Evolutionary conservation across 2,329 filamentous ascomycete species (phyloP).

Genomic region (Remersonia thermophila): DNA sequence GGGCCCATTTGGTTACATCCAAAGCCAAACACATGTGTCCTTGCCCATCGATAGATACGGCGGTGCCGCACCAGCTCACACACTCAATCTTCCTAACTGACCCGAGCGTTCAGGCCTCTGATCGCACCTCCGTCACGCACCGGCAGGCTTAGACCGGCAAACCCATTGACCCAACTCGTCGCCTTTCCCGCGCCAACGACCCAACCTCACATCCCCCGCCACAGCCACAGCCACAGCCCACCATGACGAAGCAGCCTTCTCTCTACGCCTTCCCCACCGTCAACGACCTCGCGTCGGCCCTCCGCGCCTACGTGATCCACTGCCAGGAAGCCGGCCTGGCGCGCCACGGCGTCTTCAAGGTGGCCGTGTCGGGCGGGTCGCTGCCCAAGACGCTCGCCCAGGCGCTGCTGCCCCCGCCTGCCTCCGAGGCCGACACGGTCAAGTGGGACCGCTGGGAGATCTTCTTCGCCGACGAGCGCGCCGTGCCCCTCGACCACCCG

Average conservation of each 20-base stretch:
- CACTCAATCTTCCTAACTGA: too few relatives aligned
- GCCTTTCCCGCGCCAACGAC: too few relatives aligned
- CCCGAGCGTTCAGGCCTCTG: too few relatives aligned
- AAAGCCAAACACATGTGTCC: too few relatives aligned
- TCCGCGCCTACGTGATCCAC: slow-evolving; percentile 73
- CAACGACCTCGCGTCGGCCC: slow-evolving; percentile 58
- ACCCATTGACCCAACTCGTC: too few relatives aligned
- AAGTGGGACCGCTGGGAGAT: slow-evolving; percentile 88
- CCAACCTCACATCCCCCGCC: too few relatives aligned
- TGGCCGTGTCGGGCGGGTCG: slow-evolving; percentile 88
- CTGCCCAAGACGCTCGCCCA: slow-evolving; percentile 79
- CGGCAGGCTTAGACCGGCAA: too few relatives aligned
- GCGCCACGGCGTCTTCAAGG: slow-evolving; percentile 76
- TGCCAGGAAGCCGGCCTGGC: slow-evolving; percentile 67
- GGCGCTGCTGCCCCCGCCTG: slow-evolving; percentile 56
- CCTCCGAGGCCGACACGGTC: slow-evolving; percentile 46
- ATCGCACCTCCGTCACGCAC: too few relatives aligned
- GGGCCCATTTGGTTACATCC: too few relatives aligned
- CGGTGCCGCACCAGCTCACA: too few relatives aligned
- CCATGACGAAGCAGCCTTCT: slow-evolving; percentile 48
- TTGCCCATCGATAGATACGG: too few relatives aligned
- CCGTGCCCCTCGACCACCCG: slow-evolving; percentile 77
- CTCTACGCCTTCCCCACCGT: slow-evolving; percentile 70
- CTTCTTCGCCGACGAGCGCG: slow-evolving; percentile 96
- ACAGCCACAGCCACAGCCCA: too few relatives aligned